phyloP scores from a whole-genome alignment of 768 basidiomycete genomes.

The Suillus bovinus region DNA sequence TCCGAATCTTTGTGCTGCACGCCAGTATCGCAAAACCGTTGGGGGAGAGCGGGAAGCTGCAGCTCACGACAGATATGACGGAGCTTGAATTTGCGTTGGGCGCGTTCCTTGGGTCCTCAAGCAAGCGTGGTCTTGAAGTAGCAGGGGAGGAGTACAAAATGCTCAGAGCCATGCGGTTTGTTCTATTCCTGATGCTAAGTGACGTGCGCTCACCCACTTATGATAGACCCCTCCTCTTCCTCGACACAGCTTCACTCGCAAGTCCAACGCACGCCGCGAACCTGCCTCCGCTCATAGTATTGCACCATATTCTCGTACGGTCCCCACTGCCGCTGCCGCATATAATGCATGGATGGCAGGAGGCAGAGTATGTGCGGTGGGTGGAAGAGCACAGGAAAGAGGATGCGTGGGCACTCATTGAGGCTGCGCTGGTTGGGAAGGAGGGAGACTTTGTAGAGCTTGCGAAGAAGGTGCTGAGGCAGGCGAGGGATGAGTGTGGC shows the following conservation, averaged over 20 bases:
- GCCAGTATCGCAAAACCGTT: slow-evolving; percentile 91
- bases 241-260: slow-evolving; percentile 73
- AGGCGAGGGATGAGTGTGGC: slow-evolving; percentile 28
- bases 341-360: slow-evolving; percentile 88
- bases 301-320: slow-evolving; percentile 91
- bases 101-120: slow-evolving; percentile 64
- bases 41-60: slow-evolving; percentile 91
- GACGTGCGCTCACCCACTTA: neutral
- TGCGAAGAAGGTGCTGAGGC: slow-evolving; percentile 63
- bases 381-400: slow-evolving; percentile 84
- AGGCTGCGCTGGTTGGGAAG: slow-evolving; percentile 52
- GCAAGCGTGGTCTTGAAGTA: slow-evolving; percentile 66
- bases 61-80: slow-evolving; percentile 95
- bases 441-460: slow-evolving; percentile 59
- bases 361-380: slow-evolving; percentile 96
- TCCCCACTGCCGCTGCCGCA: slow-evolving; percentile 88
- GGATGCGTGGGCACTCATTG: slow-evolving; percentile 80
- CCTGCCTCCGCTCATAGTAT: slow-evolving; percentile 82
- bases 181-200: slow-evolving; percentile 4
- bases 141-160: slow-evolving; percentile 88
- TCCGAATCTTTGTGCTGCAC: slow-evolving; percentile 88
- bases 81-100: slow-evolving; percentile 92
- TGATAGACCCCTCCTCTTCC: slow-evolving; percentile 81
- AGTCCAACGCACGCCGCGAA: slow-evolving; percentile 67
- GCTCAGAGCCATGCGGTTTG: slow-evolving; percentile 83